A percentile compares a stretch with the other conserved stretches of the same genome.
Evolutionary conservation across 352 stramenopile genomes (phyloP).

Genomic region (Lagenidium giganteum): DNA sequence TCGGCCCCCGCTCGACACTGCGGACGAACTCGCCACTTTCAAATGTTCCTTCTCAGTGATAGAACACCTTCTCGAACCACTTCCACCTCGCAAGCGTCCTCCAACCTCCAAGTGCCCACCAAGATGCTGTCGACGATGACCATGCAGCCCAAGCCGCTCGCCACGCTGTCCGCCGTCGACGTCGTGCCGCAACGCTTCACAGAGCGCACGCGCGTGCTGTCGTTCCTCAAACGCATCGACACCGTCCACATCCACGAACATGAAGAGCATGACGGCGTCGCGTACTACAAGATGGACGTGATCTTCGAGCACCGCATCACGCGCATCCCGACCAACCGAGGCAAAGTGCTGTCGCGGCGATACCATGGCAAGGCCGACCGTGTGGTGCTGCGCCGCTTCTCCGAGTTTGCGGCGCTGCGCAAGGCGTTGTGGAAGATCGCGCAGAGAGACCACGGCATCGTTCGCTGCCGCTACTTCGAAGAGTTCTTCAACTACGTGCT

Average conservation of each 20-base stretch:
- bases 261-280: neutral
- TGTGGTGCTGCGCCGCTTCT: too few species aligned
- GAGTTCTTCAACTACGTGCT: conserved; percentile 39
- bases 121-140: too few species aligned
- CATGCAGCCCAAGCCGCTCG: too few species aligned
- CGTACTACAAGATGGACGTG: neutral
- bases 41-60: too few species aligned
- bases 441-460: neutral
- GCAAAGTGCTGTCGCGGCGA: too few species aligned
- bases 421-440: neutral
- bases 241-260: neutral
- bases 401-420: conserved; percentile 46
- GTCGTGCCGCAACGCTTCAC: neutral
- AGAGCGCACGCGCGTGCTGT: neutral
- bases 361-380: too few species aligned
- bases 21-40: too few species aligned
- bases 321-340: neutral
- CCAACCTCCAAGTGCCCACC: too few species aligned
- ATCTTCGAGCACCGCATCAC: neutral
- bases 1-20: too few species aligned
- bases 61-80: too few species aligned
- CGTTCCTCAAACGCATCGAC: neutral
- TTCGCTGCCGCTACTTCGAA: conserved; percentile 45
- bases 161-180: too few species aligned
- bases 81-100: too few species aligned